phyloP scores from a whole-genome alignment of 441 rosid species.

The Erodium texanum region DNA sequence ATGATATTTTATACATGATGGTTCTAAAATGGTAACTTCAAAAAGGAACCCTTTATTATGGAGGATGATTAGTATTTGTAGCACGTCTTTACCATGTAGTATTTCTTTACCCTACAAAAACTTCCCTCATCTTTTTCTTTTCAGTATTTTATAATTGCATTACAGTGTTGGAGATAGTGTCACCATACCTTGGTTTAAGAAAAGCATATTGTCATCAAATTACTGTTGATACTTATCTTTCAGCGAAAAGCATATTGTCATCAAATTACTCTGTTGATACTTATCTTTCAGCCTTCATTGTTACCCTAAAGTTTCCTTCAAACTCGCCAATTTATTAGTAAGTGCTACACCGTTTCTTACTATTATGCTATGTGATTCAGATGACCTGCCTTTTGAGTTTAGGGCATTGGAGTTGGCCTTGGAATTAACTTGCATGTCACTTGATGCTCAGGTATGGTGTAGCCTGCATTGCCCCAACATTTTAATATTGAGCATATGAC shows the following conservation, averaged over 20 bases:
- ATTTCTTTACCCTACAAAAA: too few species aligned
- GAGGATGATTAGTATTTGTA: too few species aligned
- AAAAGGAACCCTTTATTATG: neutral
- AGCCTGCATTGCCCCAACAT: constrained; percentile 12
- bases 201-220: neutral
- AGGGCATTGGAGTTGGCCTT: constrained; percentile 88
- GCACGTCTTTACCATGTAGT: too few species aligned
- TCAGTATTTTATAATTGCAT: too few species aligned
- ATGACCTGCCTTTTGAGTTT: constrained; percentile 94
- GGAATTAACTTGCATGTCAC: constrained; percentile 79
- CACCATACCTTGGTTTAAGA: neutral
- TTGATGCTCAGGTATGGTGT: constrained; percentile 72
- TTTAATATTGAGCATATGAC: too few species aligned
- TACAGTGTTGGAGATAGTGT: neutral
- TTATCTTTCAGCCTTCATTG: constrained; percentile 4
- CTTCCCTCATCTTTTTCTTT: too few species aligned
- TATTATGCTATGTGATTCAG: constrained; percentile 38
- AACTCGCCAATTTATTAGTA: neutral
- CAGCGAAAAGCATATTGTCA: neutral
- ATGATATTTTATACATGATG: neutral
- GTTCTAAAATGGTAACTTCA: neutral
- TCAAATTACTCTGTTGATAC: neutral
- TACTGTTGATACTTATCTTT: neutral
- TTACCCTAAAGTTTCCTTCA: neutral
- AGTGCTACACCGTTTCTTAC: constrained; percentile 16